phyloP scores from a whole-genome alignment of 768 basidiomycete species.

The Podaxis mareebaensis region DNA sequence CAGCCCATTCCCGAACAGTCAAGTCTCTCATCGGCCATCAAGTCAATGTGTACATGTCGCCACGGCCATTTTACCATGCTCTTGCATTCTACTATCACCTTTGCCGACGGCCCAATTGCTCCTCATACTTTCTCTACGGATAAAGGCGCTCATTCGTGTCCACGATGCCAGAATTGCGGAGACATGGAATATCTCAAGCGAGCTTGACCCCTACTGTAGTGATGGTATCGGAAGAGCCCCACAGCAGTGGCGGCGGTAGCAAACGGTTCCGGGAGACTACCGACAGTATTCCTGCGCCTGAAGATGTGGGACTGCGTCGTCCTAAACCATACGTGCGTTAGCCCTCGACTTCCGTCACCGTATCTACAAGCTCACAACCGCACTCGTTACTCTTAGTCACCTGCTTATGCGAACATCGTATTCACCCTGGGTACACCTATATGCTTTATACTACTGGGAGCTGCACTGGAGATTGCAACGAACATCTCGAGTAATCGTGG shows the following conservation, averaged over 20 bases:
- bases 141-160: neutral
- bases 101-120: neutral
- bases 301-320: constrained; percentile 25
- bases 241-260: neutral
- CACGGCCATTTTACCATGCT: neutral
- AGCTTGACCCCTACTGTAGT: constrained; percentile 2
- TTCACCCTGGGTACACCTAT: constrained; percentile 40
- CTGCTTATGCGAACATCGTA: constrained; percentile 33
- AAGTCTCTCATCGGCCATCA: constrained; percentile 1
- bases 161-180: constrained; percentile 4
- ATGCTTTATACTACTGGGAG: constrained; percentile 45
- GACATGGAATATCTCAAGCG: neutral
- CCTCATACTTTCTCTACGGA: neutral
- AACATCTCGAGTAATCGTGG: constrained; percentile 39
- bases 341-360: neutral
- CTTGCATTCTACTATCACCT: neutral
- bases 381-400: constrained; percentile 26
- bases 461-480: constrained; percentile 48
- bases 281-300: constrained; percentile 50
- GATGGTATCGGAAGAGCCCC: neutral
- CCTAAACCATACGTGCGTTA: constrained; percentile 46
- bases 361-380: neutral
- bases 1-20: neutral
- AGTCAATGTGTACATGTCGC: constrained; percentile 4
- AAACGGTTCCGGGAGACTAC: constrained; percentile 44